phyloP scores from a whole-genome alignment of 2,329 filamentous ascomycete species.

The Phaeosphaeriaceae sp. region DNA sequence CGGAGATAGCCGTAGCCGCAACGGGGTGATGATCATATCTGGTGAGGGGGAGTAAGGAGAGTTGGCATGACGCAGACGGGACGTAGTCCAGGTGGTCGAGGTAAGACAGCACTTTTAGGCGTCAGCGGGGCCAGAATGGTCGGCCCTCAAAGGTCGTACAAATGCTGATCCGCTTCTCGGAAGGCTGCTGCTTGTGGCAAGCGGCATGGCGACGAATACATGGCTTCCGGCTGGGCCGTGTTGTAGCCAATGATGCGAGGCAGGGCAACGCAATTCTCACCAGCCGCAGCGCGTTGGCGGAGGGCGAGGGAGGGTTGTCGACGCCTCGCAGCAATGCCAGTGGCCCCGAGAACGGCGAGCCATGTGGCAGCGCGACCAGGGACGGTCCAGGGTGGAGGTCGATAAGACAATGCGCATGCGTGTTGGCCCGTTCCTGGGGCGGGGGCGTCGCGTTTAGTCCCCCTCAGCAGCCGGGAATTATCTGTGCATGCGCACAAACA shows the following conservation, averaged over 20 bases:
- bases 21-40: slow-evolving; percentile 36
- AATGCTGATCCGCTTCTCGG: slow-evolving; percentile 32
- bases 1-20: slow-evolving; percentile 18
- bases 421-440: slow-evolving; percentile 14
- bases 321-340: slow-evolving; percentile 32
- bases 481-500: slow-evolving; percentile 10
- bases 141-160: slow-evolving; percentile 39
- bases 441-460: slow-evolving; percentile 13
- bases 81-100: slow-evolving; percentile 20
- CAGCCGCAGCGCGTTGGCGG: slow-evolving; percentile 29
- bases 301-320: slow-evolving; percentile 27
- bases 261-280: slow-evolving; percentile 21
- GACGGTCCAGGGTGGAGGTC: slow-evolving; percentile 29
- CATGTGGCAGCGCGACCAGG: slow-evolving; percentile 41
- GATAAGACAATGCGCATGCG: slow-evolving; percentile 35
- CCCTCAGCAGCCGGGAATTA: slow-evolving; percentile 10
- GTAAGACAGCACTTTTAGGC: slow-evolving; percentile 33
- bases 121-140: slow-evolving; percentile 42
- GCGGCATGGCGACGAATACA: slow-evolving; percentile 42
- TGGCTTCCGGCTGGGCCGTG: slow-evolving; percentile 35
- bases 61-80: slow-evolving; percentile 12
- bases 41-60: slow-evolving; percentile 15
- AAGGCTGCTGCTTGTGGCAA: slow-evolving; percentile 34
- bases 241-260: slow-evolving; percentile 35
- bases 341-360: slow-evolving; percentile 33